Evolutionary conservation across 768 basidiomycete genomes (phyloP).

Genomic region (Lyophyllum shimeji): DNA sequence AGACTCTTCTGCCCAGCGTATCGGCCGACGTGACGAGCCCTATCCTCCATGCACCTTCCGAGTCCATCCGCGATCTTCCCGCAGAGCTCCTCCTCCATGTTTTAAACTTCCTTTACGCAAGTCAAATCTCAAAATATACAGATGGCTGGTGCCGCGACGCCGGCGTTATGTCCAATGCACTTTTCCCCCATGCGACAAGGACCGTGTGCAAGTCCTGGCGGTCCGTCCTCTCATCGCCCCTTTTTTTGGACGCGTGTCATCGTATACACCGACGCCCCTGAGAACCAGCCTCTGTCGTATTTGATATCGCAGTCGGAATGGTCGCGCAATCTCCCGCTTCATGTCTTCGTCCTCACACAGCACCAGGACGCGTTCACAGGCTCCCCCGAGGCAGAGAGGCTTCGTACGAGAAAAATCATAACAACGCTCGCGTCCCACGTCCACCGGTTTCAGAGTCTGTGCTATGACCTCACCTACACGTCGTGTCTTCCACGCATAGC

Average conservation of each 20-base stretch:
- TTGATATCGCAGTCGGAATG: background rate
- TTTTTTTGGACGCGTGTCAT: background rate
- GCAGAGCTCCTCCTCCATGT: constrained; percentile 2
- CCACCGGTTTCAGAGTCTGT: background rate
- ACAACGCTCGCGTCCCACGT: background rate
- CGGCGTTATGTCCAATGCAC: background rate
- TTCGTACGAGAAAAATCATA: background rate
- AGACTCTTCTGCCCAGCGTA: too few relatives aligned
- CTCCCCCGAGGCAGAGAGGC: background rate
- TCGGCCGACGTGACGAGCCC: too few relatives aligned
- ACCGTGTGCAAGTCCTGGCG: background rate
- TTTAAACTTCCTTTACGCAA: constrained; percentile 3
- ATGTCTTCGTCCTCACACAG: background rate
- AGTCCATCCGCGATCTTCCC: background rate
- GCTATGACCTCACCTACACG: background rate
- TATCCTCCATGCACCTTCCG: background rate
- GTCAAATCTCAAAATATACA: background rate
- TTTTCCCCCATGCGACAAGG: background rate
- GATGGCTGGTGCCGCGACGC: background rate
- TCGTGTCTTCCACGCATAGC: background rate
- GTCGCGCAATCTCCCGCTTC: background rate
- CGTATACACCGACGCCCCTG: background rate
- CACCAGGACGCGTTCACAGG: background rate
- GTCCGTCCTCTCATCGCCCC: background rate
- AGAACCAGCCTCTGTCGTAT: background rate